Conservation (phyloP, 2,329 filamentous ascomycete genomes). For the Cladosporium sp. region DNA sequence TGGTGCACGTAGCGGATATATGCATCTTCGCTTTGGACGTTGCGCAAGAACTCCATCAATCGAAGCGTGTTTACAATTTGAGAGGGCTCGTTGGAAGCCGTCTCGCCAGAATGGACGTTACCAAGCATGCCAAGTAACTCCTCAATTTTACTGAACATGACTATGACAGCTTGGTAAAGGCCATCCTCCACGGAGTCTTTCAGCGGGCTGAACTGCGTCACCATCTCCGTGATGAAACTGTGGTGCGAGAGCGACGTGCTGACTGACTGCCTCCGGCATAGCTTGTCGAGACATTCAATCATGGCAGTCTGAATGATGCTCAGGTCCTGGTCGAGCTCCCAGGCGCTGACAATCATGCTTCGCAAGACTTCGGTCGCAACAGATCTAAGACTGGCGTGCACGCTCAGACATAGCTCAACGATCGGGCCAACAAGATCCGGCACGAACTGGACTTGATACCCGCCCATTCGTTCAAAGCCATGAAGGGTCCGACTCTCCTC, state of each 20-base stretch:
- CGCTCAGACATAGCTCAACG: conserved; percentile 88
- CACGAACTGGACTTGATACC: conserved; percentile 97
- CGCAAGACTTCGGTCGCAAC: conserved; percentile 92
- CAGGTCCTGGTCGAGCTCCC: conserved; percentile 90
- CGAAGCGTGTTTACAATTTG: conserved; percentile 83
- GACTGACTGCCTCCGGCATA: conserved; percentile 75
- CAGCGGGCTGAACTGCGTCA: conserved; percentile 73
- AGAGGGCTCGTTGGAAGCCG: conserved; percentile 60
- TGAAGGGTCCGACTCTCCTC: conserved; percentile 74
- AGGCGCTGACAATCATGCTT: conserved; percentile 98
- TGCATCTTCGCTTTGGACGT: conserved; percentile 96
- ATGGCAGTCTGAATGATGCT: conserved; percentile 91
- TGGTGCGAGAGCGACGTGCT: conserved; percentile 90
- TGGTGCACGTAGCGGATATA: conserved; percentile 96
- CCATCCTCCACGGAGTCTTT: conserved; percentile 64
- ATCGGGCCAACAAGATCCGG: conserved; percentile 87
- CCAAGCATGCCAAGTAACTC: conserved; percentile 88
- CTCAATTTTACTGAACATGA: conserved; percentile 78
- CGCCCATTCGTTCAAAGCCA: conserved; percentile 78
- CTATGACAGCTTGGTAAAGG: conserved; percentile 70
- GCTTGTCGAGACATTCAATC: conserved; percentile 84
- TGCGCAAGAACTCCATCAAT: conserved; percentile 92
- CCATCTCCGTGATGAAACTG: conserved; percentile 80
- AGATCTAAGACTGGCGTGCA: conserved; percentile 82
- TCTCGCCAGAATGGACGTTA: conserved; percentile 76